These are phyloP conservation scores for Rhynchospora breviuscula DNA, from an alignment of 176 grass and related monocot species.

Conservation along the genomic window DNA sequence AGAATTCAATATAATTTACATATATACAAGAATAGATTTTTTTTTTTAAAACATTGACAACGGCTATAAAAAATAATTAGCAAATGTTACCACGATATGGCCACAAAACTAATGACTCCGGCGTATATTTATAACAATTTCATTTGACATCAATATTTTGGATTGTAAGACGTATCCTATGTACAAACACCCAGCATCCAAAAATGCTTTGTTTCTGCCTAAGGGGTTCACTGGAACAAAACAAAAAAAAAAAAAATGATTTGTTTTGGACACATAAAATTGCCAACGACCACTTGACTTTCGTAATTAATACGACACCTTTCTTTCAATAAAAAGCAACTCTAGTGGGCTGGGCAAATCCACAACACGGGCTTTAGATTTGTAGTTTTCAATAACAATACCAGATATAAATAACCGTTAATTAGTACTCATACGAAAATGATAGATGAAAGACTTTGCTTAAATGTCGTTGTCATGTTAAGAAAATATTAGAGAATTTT, in stretches of 20 bases:
- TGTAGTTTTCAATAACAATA: background rate
- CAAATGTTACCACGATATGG: background rate
- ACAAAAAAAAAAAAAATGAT: no score
- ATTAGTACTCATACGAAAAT: background rate
- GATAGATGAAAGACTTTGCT: slow-evolving; percentile 1
- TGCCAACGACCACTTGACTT: no score
- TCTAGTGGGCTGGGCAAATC: background rate
- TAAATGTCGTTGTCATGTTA: background rate
- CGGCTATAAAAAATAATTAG: background rate
- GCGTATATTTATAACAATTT: background rate
- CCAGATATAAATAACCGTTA: background rate
- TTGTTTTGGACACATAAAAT: no score
- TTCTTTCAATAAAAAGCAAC: background rate
- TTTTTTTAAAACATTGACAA: no score
- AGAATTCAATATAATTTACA: background rate
- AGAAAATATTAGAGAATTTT: background rate
- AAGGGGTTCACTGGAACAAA: no score
- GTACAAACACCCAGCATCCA: no score
- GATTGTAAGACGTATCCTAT: background rate
- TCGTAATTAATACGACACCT: no score
- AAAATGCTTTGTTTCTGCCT: no score
- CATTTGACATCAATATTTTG: background rate
- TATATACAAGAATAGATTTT: background rate
- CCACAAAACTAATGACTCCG: background rate
- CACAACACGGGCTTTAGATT: background rate